A percentile compares a stretch with the other conserved stretches of the same genome.
phyloP scores from a whole-genome alignment of 2,329 filamentous ascomycete genomes.

The Cyphellophora attinorum region DNA sequence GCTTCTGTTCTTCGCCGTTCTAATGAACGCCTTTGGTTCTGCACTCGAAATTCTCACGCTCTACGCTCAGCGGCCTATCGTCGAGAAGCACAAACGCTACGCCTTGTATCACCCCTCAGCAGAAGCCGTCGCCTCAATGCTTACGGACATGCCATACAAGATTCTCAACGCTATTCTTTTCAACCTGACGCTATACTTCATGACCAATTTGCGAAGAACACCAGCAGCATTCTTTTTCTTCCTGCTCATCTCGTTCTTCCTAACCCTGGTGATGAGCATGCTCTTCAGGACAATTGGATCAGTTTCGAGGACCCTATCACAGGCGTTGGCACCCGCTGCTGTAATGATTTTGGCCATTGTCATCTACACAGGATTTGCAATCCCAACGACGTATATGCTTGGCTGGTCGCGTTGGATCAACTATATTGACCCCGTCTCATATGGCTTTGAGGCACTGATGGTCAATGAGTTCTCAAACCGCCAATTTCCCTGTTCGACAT shows the following conservation, averaged over 20 bases:
- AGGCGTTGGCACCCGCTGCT: slow-evolving; percentile 50
- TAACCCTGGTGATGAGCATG: slow-evolving; percentile 43
- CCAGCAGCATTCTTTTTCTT: slow-evolving; percentile 78
- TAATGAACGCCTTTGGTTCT: slow-evolving; percentile 53
- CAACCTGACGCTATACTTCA: slow-evolving; percentile 76
- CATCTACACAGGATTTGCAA: slow-evolving; percentile 60
- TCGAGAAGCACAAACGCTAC: slow-evolving; percentile 81
- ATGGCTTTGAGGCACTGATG: slow-evolving; percentile 54
- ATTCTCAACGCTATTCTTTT: slow-evolving; percentile 64
- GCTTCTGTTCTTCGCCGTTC: slow-evolving; percentile 53
- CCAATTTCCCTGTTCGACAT: slow-evolving; percentile 45
- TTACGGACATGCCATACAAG: slow-evolving; percentile 79
- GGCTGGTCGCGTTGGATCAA: slow-evolving; percentile 61
- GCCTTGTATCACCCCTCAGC: slow-evolving; percentile 83
- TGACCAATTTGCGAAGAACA: slow-evolving; percentile 69
- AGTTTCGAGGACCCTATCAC: slow-evolving; percentile 54
- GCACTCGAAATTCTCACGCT: slow-evolving; percentile 64
- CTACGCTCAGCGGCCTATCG: slow-evolving; percentile 81
- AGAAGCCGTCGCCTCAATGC: slow-evolving; percentile 79
- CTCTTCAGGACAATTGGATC: slow-evolving; percentile 61
- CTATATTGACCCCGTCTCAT: slow-evolving; percentile 57
- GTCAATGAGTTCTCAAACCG: slow-evolving; percentile 50
- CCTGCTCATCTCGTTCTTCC: slow-evolving; percentile 56
- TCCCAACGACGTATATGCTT: slow-evolving; percentile 49
- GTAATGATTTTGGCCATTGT: slow-evolving; percentile 48